Evolutionary conservation across 768 basidiomycete genomes (phyloP).

Genomic region (Thelephora ganbajun): DNA sequence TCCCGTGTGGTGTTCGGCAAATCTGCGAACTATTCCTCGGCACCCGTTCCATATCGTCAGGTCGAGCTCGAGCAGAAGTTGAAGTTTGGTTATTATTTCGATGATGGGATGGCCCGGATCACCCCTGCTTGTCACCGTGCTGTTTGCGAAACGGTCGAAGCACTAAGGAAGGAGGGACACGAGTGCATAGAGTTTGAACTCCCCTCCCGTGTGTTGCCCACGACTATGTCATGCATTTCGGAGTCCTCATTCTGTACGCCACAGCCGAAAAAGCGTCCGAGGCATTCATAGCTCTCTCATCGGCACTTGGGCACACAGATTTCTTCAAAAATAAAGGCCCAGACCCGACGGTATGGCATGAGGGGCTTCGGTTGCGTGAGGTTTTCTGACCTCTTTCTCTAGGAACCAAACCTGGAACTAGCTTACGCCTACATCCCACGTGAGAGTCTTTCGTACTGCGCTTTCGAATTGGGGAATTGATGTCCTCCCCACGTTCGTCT

Average conservation of each 20-base stretch:
- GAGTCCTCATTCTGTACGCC: background rate
- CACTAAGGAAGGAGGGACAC: constrained; percentile 24
- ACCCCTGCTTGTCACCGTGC: constrained; percentile 17
- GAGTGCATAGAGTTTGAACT: constrained; percentile 23
- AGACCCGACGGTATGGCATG: constrained; percentile 42
- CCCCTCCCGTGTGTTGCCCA: constrained; percentile 11
- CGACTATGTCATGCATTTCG: too few relatives aligned
- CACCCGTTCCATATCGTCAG: constrained; percentile 45
- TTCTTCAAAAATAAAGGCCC: constrained; percentile 49
- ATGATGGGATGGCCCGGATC: constrained; percentile 24
- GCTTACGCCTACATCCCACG: too few relatives aligned
- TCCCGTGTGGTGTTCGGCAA: constrained; percentile 38
- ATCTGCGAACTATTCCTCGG: constrained; percentile 16
- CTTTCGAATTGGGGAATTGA: too few relatives aligned
- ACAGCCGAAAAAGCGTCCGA: constrained; percentile 36
- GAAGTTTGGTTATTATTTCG: constrained; percentile 61
- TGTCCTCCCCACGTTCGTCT: too few relatives aligned
- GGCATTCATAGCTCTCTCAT: constrained; percentile 48
- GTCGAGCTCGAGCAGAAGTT: constrained; percentile 40
- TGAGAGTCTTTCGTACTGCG: too few relatives aligned
- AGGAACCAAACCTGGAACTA: too few relatives aligned
- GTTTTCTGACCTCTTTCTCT: too few relatives aligned
- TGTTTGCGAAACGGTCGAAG: constrained; percentile 21
- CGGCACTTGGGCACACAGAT: constrained; percentile 62
- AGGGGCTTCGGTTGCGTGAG: background rate